Base-by-base conservation (phyloP, 2,329 filamentous ascomycete genomes). In the Huntiella bhutanensis region DNA sequence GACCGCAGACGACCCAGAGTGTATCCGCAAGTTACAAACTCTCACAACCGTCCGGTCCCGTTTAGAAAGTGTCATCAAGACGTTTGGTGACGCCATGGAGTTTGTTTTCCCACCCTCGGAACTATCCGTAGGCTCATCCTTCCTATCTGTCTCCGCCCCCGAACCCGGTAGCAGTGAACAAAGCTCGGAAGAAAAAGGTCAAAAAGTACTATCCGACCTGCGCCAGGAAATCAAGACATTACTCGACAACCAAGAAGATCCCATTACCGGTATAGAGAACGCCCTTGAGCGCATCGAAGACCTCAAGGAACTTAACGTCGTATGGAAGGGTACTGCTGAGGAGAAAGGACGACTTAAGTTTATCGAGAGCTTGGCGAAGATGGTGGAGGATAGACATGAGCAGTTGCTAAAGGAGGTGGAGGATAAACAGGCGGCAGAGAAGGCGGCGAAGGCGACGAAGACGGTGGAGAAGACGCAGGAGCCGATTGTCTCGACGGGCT, bases 281-380 rank as follows among this genome's bases (percentile, higher is more conserved):
- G 91, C 91, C 0, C 73, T 73, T 10, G 69, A 70, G 47, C 69
- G 83, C 39, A 77, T 96, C 11, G 79, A 85, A 56, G 76, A 82
- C 57, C 68, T 96, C 47, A 79, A 85, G 56, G 72, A 77, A 51
- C 63, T 96, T 52, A 75, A 77, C 3, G 64, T 64, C n/a, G 77
- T 98, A 16, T 98, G 91, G 87, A 88, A 82, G 59, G 86, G 86
- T n/a, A 95, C 91, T 2, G 81, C 83, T 0, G 91, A 98, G 63
- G 91, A 96, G 60, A 92, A 83, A 62, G 84, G 85, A 4, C 69
- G 91, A 45, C 64, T 65, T 7, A 82, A 75, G 55, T 86, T 95
- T 58, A 78, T 98, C 13, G 88, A 96, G 52, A 71, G 72, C 44
- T 60, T 98, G 54, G 76, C 77, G 33, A 85, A 77, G 64, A 71